Evolutionary conservation across 768 basidiomycete genomes (phyloP).

Genomic region (Omphalotus guepiniiformis): DNA sequence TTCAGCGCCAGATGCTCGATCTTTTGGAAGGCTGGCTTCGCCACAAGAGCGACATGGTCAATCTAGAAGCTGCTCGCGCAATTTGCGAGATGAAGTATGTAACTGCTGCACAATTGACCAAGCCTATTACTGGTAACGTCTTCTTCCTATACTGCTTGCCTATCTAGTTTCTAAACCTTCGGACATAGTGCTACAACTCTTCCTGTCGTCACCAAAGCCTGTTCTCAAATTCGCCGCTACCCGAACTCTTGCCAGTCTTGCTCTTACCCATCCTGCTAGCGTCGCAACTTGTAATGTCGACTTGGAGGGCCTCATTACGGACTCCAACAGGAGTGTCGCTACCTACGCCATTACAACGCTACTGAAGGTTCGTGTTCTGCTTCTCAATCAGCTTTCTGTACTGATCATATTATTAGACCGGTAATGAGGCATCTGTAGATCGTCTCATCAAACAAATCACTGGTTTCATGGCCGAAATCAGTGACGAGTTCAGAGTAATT

Average conservation of each 20-base stretch:
- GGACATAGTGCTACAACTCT: slow-evolving; percentile 82
- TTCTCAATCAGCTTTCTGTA: background rate
- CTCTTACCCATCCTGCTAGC: slow-evolving; percentile 78
- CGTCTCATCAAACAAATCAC: slow-evolving; percentile 99
- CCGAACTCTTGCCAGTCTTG: slow-evolving; percentile 87
- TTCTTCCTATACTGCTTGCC: background rate
- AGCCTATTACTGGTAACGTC: slow-evolving; percentile 76
- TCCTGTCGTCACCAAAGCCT: slow-evolving; percentile 92
- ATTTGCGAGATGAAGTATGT: slow-evolving; percentile 96
- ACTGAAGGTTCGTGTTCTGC: slow-evolving; percentile 63
- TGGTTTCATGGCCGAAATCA: slow-evolving; percentile 98
- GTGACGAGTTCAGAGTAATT: slow-evolving; percentile 99
- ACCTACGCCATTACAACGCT: slow-evolving; percentile 98
- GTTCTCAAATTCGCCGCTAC: slow-evolving; percentile 97
- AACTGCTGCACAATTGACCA: slow-evolving; percentile 68
- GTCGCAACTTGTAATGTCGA: slow-evolving; percentile 95
- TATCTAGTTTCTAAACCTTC: slow-evolving; percentile 7
- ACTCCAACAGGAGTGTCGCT: slow-evolving; percentile 92
- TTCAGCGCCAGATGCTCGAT: slow-evolving; percentile 91
- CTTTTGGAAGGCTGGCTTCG: slow-evolving; percentile 91
- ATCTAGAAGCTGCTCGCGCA: slow-evolving; percentile 95
- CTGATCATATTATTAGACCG: slow-evolving; percentile 57
- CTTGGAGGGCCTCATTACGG: slow-evolving; percentile 93
- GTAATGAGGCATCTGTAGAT: slow-evolving; percentile 98
- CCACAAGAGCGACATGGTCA: slow-evolving; percentile 99